Percentiles rank a stretch among this genome's conserved stretches.
Conservation (phyloP, 192 early-diverging fungal genomes). For the Coemansia biformis region DNA sequence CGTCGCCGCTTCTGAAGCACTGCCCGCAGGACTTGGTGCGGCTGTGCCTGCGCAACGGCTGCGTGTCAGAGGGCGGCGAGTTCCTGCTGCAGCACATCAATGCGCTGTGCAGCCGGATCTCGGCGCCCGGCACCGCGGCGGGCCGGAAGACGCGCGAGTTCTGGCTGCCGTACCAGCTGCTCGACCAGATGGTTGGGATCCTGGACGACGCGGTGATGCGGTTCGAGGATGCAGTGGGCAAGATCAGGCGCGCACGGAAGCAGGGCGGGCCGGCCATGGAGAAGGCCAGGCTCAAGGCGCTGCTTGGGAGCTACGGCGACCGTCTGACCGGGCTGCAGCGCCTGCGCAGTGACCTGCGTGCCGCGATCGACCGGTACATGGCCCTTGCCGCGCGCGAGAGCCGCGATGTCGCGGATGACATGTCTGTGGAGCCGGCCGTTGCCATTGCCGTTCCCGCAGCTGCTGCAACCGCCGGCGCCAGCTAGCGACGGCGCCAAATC, state of each 20-base stretch:
- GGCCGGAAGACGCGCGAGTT: conserved; percentile 31
- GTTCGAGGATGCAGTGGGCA: conserved; percentile 34
- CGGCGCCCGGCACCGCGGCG: not conserved
- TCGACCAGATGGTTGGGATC: conserved; percentile 41
- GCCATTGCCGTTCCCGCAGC: not conserved
- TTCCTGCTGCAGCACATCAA: conserved; percentile 44
- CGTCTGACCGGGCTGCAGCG: conserved; percentile 22
- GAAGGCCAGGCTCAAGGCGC: conserved; percentile 9
- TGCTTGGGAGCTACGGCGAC: conserved; percentile 34
- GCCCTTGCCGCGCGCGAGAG: conserved; percentile 38
- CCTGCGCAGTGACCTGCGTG: conserved; percentile 14
- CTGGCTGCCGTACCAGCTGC: conserved; percentile 45
- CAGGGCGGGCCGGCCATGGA: conserved; percentile 4
- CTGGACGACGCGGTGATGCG: conserved; percentile 31
- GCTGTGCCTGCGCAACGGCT: conserved; percentile 32
- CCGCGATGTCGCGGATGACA: conserved; percentile 16
- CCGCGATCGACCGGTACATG: conserved; percentile 31
- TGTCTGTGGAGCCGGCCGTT: not conserved
- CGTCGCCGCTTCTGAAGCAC: conserved; percentile 18
- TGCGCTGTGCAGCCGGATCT: conserved; percentile 8
- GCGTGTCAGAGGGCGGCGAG: conserved; percentile 32
- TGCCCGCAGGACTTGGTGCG: conserved; percentile 49
- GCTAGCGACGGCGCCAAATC: not conserved
- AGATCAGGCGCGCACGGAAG: conserved; percentile 28
- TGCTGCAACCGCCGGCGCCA: too few species aligned